Evolutionary conservation across 139 green algal genomes (phyloP).

Genomic region (Chlamydomonas sphaeroides): DNA sequence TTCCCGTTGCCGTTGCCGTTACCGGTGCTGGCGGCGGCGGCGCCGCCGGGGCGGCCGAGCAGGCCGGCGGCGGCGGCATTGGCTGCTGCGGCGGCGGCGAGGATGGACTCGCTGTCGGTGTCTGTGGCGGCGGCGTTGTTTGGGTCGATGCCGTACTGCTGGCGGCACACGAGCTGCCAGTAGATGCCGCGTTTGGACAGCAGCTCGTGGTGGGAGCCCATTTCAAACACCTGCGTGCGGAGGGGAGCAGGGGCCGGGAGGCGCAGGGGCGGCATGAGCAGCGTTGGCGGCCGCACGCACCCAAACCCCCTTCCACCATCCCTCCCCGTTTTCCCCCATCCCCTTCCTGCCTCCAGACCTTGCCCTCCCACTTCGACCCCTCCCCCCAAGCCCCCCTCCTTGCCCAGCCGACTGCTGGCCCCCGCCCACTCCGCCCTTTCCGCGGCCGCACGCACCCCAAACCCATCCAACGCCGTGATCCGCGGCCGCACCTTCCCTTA

Average conservation of each 20-base stretch:
- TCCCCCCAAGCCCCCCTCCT: too few species aligned
- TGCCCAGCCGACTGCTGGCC: too few species aligned
- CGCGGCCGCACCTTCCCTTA: too few species aligned
- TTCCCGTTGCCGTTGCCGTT: neutral
- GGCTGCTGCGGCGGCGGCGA: neutral
- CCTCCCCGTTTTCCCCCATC: too few species aligned
- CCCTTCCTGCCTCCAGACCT: too few species aligned
- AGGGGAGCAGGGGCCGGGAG: neutral
- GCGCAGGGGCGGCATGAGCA: too few species aligned
- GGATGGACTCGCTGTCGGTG: neutral
- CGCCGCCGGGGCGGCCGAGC: neutral
- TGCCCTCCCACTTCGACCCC: too few species aligned
- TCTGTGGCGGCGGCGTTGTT: neutral
- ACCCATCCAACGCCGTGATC: too few species aligned
- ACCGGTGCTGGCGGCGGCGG: neutral
- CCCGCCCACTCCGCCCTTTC: too few species aligned
- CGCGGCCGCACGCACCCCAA: too few species aligned
- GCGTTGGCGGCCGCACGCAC: too few species aligned
- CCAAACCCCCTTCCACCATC: too few species aligned
- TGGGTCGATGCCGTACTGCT: slow-evolving; percentile 58
- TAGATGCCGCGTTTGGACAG: slow-evolving; percentile 68
- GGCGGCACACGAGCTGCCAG: slow-evolving; percentile 70
- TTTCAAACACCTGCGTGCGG: slow-evolving; percentile 64
- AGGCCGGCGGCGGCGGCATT: neutral
- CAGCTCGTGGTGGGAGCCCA: slow-evolving; percentile 73